Evolutionary conservation across 352 stramenopile species (phyloP).

Genomic region (Phytophthora ohioensis): DNA sequence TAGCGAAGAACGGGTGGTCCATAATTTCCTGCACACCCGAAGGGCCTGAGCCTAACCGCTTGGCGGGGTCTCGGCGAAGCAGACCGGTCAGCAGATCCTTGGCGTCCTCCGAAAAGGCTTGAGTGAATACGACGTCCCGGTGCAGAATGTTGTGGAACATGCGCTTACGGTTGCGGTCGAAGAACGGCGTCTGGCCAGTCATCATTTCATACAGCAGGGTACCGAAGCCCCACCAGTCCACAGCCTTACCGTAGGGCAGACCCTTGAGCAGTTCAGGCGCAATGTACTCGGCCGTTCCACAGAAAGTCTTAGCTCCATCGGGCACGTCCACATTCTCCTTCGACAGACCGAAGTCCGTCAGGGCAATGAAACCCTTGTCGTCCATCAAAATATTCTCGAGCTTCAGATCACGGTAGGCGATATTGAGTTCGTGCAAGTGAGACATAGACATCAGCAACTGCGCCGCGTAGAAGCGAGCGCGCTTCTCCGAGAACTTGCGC

Average conservation of each 20-base stretch:
- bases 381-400: conserved; percentile 96
- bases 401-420: conserved; percentile 96
- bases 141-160: conserved; percentile 96
- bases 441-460: conserved; percentile 93
- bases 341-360: conserved; percentile 94
- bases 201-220: conserved; percentile 97
- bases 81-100: conserved; percentile 85
- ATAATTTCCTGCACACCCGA: conserved; percentile 91
- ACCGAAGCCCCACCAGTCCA: conserved; percentile 96
- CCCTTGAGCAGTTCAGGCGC: conserved; percentile 92
- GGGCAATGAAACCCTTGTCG: conserved; percentile 92
- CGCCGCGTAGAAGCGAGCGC: conserved; percentile 90
- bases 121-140: conserved; percentile 87
- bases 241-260: conserved; percentile 88
- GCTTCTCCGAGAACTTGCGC: conserved; percentile 90
- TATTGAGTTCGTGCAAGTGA: conserved; percentile 94
- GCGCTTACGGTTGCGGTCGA: conserved; percentile 94
- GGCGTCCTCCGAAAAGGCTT: conserved; percentile 89
- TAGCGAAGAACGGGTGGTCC: conserved; percentile 90
- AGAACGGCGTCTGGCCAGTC: conserved; percentile 94
- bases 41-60: conserved; percentile 81
- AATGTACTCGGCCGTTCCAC: conserved; percentile 94
- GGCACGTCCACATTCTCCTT: conserved; percentile 93
- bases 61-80: conserved; percentile 83
- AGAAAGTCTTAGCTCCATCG: conserved; percentile 93